phyloP scores from a whole-genome alignment of 2,329 filamentous ascomycete species.

The Clonostachys rosea region DNA sequence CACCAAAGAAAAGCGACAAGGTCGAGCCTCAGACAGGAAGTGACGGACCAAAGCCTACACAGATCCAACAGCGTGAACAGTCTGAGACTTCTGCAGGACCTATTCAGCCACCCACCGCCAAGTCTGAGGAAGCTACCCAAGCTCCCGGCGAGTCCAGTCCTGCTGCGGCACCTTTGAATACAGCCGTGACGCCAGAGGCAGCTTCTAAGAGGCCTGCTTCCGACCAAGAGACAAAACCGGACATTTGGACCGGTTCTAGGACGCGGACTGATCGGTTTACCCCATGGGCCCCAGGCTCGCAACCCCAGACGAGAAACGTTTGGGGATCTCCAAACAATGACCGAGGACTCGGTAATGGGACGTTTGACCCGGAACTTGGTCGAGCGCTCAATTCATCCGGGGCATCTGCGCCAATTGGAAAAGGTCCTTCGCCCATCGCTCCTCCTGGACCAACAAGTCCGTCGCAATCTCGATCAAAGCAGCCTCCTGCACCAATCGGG shows the following conservation, averaged over 20 bases:
- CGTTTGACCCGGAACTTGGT: slow-evolving; percentile 61
- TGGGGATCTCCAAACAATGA: slow-evolving; percentile 73
- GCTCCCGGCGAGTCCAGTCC: not conserved
- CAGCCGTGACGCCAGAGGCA: slow-evolving; percentile 3
- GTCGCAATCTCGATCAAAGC: slow-evolving; percentile 16
- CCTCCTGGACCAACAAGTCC: slow-evolving; percentile 21
- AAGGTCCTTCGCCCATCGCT: slow-evolving; percentile 40
- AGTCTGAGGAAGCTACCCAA: not conserved
- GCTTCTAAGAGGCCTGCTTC: slow-evolving; percentile 21
- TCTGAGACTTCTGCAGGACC: slow-evolving; percentile 3
- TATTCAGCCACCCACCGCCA: not conserved
- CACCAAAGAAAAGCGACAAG: slow-evolving; percentile 54
- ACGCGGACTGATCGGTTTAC: slow-evolving; percentile 30
- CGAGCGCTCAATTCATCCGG: slow-evolving; percentile 33
- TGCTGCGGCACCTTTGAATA: not conserved
- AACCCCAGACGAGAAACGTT: slow-evolving; percentile 43
- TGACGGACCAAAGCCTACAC: slow-evolving; percentile 13
- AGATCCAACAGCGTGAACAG: slow-evolving; percentile 26
- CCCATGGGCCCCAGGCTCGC: not conserved
- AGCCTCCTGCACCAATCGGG: slow-evolving; percentile 22
- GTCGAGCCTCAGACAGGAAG: slow-evolving; percentile 21
- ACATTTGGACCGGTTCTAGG: slow-evolving; percentile 29
- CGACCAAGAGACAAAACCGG: slow-evolving; percentile 20
- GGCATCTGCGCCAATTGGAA: slow-evolving; percentile 21
- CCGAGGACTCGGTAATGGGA: slow-evolving; percentile 71